These are phyloP conservation scores for Odonthalia washingtoniensis DNA, from an alignment of 31 red algal species.

Conservation along the genomic window DNA sequence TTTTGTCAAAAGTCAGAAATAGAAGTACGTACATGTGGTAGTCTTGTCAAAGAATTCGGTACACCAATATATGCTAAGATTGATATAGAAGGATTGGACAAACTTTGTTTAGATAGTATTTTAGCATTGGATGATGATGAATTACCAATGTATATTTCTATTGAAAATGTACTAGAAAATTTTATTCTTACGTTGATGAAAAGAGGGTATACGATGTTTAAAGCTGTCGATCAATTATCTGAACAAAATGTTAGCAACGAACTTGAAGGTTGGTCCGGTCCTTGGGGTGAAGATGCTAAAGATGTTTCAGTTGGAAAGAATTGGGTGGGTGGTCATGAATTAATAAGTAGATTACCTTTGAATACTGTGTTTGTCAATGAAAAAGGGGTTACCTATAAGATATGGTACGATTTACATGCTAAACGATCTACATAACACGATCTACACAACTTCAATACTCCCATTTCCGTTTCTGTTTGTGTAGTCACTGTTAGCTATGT, in stretches of 20 bases:
- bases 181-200: conserved; percentile 28
- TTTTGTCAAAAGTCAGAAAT: conserved; percentile 44
- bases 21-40: conserved; percentile 47
- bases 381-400: neutral
- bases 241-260: conserved; percentile 35
- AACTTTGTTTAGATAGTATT: conserved; percentile 54
- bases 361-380: conserved; percentile 12
- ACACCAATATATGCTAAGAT: conserved; percentile 71
- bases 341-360: conserved; percentile 50
- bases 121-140: conserved; percentile 13
- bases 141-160: conserved; percentile 61
- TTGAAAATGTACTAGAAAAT: conserved; percentile 56
- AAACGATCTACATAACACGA: too few species aligned
- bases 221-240: conserved; percentile 68
- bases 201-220: conserved; percentile 60
- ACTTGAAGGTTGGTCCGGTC: conserved; percentile 50
- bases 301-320: conserved; percentile 46
- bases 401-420: conserved; percentile 76
- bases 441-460: too few species aligned
- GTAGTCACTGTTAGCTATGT: too few species aligned
- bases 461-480: too few species aligned
- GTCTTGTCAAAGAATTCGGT: conserved; percentile 61
- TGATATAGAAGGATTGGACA: conserved; percentile 79
- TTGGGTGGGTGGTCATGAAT: conserved; percentile 45
- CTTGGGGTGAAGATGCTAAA: conserved; percentile 67